Base-by-base conservation (phyloP, 2,329 filamentous ascomycete genomes). In the Fusarium goolgardi region DNA sequence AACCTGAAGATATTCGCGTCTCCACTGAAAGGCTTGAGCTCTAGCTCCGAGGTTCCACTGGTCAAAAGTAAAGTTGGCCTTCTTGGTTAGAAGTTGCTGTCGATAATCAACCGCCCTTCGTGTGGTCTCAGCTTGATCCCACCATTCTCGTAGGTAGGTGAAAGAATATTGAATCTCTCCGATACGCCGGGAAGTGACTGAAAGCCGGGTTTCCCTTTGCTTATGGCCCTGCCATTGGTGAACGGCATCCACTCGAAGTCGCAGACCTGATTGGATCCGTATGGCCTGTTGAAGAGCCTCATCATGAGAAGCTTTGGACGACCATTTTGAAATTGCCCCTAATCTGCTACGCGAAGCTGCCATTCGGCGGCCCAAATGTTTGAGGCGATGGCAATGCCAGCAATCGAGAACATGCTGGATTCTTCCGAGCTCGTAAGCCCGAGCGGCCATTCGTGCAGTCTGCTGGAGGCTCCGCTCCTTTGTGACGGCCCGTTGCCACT, bases 1-100 rank as follows among this genome's bases (percentile, higher is more conserved):
- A 2, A 76, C 75, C 18, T 73, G 67, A 20, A 75, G 56, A 67
- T 76, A 80, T 35, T 79, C 77, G n/a, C 63, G 67, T 51, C 67
- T 76, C 75, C 75, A 78, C 23, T 67, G 69, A 47, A 78, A 78
- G 13, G 76, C 76, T 51, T 78, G 74, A 9, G 73, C 73, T 49
- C 77, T 76, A 40, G 76, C 74, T 41, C 64, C 70, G 20, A 80
- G 53, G 45, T 76, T 77, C 78, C 78, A 80, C n/a, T 67, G 55
- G 32, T 73, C 58, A 43, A 79, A 75, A 7, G 59, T 60, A 23
- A 64, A 66, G 12, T 31, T 55, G 11, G 59, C 69, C 15, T 73
- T 74, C 31, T 73, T 58, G 15, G 60, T 32, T 15, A 73, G 59
- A 3, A 69, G 27, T 41, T 61, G 57, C 34, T 62, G 70, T 11